Evolutionary conservation across 352 stramenopile species (phyloP), one percentile per base, ranked within the genome.

Genomic region (Phytophthora sojae): DNA sequence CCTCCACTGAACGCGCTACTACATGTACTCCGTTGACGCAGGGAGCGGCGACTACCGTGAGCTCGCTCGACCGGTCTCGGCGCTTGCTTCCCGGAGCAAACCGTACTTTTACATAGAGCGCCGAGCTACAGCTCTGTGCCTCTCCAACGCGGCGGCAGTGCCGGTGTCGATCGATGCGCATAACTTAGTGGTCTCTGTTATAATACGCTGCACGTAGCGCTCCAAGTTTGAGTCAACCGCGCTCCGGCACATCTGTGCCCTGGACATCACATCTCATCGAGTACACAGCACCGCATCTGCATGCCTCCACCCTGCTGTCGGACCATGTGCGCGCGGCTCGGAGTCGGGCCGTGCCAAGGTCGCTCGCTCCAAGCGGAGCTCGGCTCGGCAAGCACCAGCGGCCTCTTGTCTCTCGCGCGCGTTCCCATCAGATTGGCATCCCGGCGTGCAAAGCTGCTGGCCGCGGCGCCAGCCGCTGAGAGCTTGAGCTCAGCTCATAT

Each of bases 71-170:
- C 56, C 59, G 42, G 47, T 71, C 69, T 71, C 21, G 42, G 52
- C 42, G 47, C 63, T 68, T 64, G 35, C 35, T 42, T 42, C 51
- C 57, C 57, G 47, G 30, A 8, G 30, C 25, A 74, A 73, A 73
- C 64, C 69, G 69, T 70, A 70, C 47, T 71, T 77, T 55, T 73
- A 77, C 69, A 76, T 76, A 77, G 64, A 77, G 69, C 45, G n/a
- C 25, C 29, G n/a, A n/a, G 52, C n/a, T 30, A 35, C 15, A 55
- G 56, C 35, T 42, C 35, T 42, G 11, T 65, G 61, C 39, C 54
- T 56, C 37, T 52, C 45, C 45, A 26, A 23, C 45, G 45, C 19
- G 15, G 9, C 52, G 29, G 50, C 39, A 49, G 39, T 6, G 39
- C 21, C 14, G 2, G 14, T 19, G 39, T 19, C 39, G 39, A 19